Evolutionary conservation across 2,329 filamentous ascomycete species (phyloP).

Genomic region (Periconia sp.): DNA sequence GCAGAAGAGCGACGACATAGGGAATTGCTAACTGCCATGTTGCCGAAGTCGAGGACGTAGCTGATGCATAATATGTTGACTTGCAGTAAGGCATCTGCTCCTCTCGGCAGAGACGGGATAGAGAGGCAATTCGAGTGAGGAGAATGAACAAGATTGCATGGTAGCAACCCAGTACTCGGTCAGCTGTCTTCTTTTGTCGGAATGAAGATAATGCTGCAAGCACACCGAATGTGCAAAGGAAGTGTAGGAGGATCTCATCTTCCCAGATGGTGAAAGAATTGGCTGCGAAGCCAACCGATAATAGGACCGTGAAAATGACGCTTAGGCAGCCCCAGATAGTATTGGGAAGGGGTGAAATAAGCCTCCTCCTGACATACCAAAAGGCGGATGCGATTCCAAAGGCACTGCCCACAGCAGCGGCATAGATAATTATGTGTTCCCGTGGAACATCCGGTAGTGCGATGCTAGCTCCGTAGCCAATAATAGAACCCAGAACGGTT

Average conservation of each 20-base stretch:
- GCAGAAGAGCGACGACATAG: conserved; percentile 70
- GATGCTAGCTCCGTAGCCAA: conserved; percentile 53
- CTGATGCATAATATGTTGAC: conserved; percentile 94
- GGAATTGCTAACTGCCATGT: conserved; percentile 87
- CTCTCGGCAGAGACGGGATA: conserved; percentile 92
- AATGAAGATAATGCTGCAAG: conserved; percentile 77
- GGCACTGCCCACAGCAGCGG: conserved; percentile 47
- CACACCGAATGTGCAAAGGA: conserved; percentile 85
- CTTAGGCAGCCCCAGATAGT: conserved; percentile 90
- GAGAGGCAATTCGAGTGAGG: conserved; percentile 79
- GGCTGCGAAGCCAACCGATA: conserved; percentile 92
- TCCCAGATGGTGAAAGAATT: conserved; percentile 99
- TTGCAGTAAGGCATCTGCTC: conserved; percentile 98
- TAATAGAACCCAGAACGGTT: conserved; percentile 50
- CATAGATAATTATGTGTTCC: conserved; percentile 49
- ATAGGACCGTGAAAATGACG: conserved; percentile 78
- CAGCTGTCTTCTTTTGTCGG: conserved; percentile 68
- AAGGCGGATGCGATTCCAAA: conserved; percentile 50
- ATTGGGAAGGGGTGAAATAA: conserved; percentile 67
- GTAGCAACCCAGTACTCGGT: conserved; percentile 78
- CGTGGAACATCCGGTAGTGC: conserved; percentile 46
- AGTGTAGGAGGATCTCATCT: conserved; percentile 90
- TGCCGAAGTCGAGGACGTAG: conserved; percentile 89
- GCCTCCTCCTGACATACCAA: conserved; percentile 47
- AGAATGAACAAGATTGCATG: conserved; percentile 85